These are phyloP conservation scores for Aspergillaceae sp. DNA, from an alignment of 2,329 filamentous ascomycete genomes.

Conservation along the genomic window DNA sequence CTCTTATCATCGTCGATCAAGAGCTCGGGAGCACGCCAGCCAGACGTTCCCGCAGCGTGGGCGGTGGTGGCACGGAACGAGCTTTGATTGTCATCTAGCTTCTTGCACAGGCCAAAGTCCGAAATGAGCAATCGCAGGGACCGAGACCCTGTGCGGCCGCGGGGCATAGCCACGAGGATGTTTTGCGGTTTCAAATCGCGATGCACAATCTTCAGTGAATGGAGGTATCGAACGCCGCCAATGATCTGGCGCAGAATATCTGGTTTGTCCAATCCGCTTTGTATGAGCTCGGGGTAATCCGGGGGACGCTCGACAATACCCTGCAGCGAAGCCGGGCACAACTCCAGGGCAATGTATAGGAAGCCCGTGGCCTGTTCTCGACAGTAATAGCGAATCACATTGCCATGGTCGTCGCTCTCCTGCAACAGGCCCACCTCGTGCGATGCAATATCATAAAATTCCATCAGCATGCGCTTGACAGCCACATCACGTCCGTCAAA, in stretches of 20 bases:
- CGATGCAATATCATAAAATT: slow-evolving; percentile 91
- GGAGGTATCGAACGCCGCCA: slow-evolving; percentile 77
- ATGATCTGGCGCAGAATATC: slow-evolving; percentile 82
- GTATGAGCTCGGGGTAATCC: slow-evolving; percentile 58
- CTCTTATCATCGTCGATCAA: slow-evolving; percentile 68
- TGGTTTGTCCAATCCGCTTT: slow-evolving; percentile 60
- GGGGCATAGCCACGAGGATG: slow-evolving; percentile 69
- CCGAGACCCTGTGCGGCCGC: slow-evolving; percentile 43
- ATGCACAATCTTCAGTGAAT: slow-evolving; percentile 88
- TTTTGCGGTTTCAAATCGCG: slow-evolving; percentile 97
- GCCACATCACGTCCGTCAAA: slow-evolving; percentile 91
- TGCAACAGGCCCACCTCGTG: slow-evolving; percentile 85
- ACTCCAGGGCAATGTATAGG: slow-evolving; percentile 89
- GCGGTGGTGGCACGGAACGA: slow-evolving; percentile 92
- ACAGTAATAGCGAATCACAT: slow-evolving; percentile 94
- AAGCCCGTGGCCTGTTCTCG: slow-evolving; percentile 84
- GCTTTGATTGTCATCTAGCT: slow-evolving; percentile 85
- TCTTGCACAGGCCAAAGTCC: slow-evolving; percentile 96
- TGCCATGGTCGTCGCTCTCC: slow-evolving; percentile 90
- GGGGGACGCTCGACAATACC: slow-evolving; percentile 76
- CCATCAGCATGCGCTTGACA: slow-evolving; percentile 91
- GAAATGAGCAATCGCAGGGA: slow-evolving; percentile 84
- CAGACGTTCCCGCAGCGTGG: slow-evolving; percentile 84
- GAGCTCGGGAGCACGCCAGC: slow-evolving; percentile 93
- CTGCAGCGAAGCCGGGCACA: slow-evolving; percentile 86